Evolutionary conservation across 345 rosid species (phyloP).

Genomic region (Clarkia xantiana): DNA sequence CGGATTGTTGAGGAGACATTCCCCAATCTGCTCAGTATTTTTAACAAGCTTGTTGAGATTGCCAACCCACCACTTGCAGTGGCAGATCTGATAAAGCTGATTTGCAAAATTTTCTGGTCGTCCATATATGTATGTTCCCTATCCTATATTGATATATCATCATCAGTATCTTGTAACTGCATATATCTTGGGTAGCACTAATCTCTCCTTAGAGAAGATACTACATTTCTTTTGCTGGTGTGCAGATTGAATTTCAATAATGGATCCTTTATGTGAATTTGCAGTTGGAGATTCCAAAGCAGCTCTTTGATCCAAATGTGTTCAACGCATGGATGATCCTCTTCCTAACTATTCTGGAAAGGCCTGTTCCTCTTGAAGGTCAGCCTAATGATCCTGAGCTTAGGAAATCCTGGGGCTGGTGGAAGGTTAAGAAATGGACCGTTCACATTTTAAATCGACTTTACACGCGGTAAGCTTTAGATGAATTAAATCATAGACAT

Average conservation of each 20-base stretch:
- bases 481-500: neutral
- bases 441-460: slow-evolving; percentile 90
- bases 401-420: slow-evolving; percentile 99
- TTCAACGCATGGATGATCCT: slow-evolving; percentile 94
- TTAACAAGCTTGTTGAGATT: slow-evolving; percentile 71
- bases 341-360: slow-evolving; percentile 79
- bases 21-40: slow-evolving; percentile 65
- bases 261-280: neutral
- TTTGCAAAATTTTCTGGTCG: slow-evolving; percentile 98
- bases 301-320: slow-evolving; percentile 56
- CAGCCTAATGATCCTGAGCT: slow-evolving; percentile 81
- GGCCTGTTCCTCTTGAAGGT: slow-evolving; percentile 88
- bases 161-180: too few relatives aligned
- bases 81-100: slow-evolving; percentile 87
- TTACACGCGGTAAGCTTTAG: slow-evolving; percentile 50
- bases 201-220: too few relatives aligned
- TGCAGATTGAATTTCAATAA: neutral
- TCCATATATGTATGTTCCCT: slow-evolving; percentile 66
- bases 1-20: slow-evolving; percentile 82
- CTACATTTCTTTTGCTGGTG: neutral
- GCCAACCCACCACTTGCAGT: slow-evolving; percentile 66
- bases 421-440: slow-evolving; percentile 99
- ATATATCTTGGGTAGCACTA: too few relatives aligned
- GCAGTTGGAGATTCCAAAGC: slow-evolving; percentile 95
- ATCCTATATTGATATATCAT: too few relatives aligned